Percentiles rank a stretch among this genome's conserved stretches.
phyloP scores from a whole-genome alignment of 441 rosid species.

The Isatis lusitanica region DNA sequence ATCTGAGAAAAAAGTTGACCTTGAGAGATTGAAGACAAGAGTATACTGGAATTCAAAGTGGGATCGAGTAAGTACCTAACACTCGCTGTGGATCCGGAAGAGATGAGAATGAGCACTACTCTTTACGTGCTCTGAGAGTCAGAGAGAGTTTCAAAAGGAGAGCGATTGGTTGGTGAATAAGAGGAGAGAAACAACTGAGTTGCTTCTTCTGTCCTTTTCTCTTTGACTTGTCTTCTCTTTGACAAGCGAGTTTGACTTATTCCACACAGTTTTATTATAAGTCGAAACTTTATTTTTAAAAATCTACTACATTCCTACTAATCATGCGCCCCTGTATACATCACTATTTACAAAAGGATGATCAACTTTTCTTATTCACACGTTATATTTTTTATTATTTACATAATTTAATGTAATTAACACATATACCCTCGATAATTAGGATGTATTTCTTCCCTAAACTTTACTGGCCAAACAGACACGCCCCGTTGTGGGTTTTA shows the following conservation, averaged over 20 bases:
- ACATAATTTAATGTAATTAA: no score
- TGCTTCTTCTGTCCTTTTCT: constrained; percentile 21
- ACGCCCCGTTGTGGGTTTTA: background rate
- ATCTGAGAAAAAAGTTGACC: background rate
- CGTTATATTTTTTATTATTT: no score
- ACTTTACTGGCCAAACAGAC: no score
- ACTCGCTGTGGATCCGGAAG: background rate
- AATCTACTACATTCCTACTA: background rate
- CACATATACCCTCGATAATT: background rate
- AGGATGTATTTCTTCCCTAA: background rate
- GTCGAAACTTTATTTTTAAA: background rate
- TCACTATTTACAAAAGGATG: no score
- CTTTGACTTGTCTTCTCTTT: background rate
- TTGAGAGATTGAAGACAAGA: background rate
- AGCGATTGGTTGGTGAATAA: background rate
- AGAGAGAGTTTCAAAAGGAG: constrained; percentile 6
- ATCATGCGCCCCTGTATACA: background rate
- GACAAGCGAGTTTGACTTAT: background rate
- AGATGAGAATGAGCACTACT: constrained; percentile 3
- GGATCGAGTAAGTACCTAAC: constrained; percentile 3
- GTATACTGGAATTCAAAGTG: background rate
- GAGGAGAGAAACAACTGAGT: constrained; percentile 31
- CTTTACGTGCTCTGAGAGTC: background rate
- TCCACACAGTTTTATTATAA: background rate
- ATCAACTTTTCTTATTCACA: no score